phyloP scores from a whole-genome alignment of 2,329 filamentous ascomycete species.

The Paecilomyces dactylethromorphus region DNA sequence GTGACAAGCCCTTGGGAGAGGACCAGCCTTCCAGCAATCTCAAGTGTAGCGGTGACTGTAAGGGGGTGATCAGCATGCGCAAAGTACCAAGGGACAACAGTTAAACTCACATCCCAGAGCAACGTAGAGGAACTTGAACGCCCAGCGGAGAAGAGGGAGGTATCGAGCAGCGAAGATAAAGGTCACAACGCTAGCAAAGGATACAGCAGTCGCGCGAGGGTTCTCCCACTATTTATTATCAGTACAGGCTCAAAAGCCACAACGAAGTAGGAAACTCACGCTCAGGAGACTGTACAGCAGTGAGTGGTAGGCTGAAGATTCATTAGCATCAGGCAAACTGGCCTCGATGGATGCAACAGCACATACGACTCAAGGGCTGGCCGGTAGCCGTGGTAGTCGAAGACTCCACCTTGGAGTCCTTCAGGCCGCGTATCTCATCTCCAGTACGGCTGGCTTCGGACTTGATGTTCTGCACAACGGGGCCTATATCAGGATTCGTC shows the following conservation, averaged over 20 bases:
- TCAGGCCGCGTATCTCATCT: constrained; percentile 53
- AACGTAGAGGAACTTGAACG: constrained; percentile 55
- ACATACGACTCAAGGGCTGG: constrained; percentile 56
- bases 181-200: constrained; percentile 48
- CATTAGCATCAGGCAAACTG: constrained; percentile 9
- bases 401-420: constrained; percentile 47
- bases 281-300: constrained; percentile 60
- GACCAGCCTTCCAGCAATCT: constrained; percentile 50
- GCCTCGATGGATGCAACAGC: neutral
- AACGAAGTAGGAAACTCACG: constrained; percentile 31
- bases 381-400: constrained; percentile 51
- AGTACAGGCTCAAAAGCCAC: constrained; percentile 2
- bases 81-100: neutral
- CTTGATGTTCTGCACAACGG: constrained; percentile 52
- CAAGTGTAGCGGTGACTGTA: constrained; percentile 52
- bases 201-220: constrained; percentile 57
- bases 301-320: constrained; percentile 54
- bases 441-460: constrained; percentile 50
- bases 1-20: constrained; percentile 54
- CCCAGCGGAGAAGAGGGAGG: constrained; percentile 55
- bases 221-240: constrained; percentile 51
- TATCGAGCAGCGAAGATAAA: constrained; percentile 60
- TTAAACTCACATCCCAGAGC: constrained; percentile 49
- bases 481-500: constrained; percentile 30
- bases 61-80: neutral